Percentiles rank a stretch among this genome's conserved stretches.
phyloP scores from a whole-genome alignment of 129 eudicot genomes.

The Escallonia rubra region DNA sequence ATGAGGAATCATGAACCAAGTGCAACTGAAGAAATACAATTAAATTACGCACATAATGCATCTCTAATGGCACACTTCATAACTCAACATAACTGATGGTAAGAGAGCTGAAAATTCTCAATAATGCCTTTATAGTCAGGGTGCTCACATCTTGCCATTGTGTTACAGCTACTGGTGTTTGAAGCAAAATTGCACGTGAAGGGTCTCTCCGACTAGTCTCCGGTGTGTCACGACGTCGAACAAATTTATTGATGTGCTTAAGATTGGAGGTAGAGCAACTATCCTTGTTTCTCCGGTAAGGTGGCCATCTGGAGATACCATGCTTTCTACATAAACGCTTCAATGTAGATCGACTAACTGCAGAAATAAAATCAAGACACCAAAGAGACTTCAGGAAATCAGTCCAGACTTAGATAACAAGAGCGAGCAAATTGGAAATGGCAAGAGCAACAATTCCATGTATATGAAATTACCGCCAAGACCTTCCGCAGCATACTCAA shows the following conservation, averaged over 20 bases:
- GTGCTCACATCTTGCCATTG: neutral
- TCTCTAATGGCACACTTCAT: too few relatives aligned
- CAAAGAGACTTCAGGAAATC: neutral
- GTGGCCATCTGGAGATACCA: neutral
- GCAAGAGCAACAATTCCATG: neutral
- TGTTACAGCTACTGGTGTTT: neutral
- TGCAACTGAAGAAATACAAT: too few relatives aligned
- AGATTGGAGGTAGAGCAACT: neutral
- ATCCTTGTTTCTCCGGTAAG: neutral
- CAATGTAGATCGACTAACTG: neutral
- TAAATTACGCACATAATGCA: too few relatives aligned
- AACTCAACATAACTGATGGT: neutral
- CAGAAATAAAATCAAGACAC: neutral
- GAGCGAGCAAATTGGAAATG: neutral
- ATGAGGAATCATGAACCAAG: too few relatives aligned
- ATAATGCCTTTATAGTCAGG: slow-evolving; percentile 27
- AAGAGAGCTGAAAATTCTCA: slow-evolving; percentile 20
- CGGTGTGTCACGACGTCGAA: neutral
- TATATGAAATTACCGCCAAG: slow-evolving; percentile 10
- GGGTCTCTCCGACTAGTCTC: neutral
- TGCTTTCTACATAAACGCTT: neutral
- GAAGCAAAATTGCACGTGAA: neutral
- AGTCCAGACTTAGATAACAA: neutral
- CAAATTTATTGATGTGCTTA: neutral
- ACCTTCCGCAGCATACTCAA: neutral